Conservation (phyloP, 352 stramenopile genomes). For the Pythium apleroticum region DNA sequence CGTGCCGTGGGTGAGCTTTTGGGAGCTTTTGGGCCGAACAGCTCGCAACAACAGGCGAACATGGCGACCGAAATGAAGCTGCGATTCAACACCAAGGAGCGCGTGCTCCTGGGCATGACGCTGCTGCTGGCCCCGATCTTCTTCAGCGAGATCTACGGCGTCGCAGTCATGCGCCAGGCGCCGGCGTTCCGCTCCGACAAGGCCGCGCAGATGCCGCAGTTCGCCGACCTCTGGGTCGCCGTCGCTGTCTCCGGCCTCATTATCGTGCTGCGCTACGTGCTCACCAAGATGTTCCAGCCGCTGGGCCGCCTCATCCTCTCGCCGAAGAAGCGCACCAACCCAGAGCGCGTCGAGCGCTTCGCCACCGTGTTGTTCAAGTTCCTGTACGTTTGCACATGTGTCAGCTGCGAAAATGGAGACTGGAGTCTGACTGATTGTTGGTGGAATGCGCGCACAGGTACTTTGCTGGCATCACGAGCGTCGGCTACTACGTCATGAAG, state of each 20-base stretch:
- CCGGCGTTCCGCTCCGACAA: slow-evolving; percentile 31
- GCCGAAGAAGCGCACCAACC: slow-evolving; percentile 45
- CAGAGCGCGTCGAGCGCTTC: slow-evolving; percentile 60
- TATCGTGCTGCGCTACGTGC: slow-evolving; percentile 41
- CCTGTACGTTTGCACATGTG: slow-evolving; percentile 31
- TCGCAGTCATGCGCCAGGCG: slow-evolving; percentile 38
- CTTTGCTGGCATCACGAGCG: slow-evolving; percentile 49
- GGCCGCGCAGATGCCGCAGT: slow-evolving; percentile 41
- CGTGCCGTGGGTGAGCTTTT: not conserved
- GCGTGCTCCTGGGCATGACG: slow-evolving; percentile 56
- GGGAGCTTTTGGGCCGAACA: not conserved
- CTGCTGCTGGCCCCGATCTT: slow-evolving; percentile 63
- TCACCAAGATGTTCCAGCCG: slow-evolving; percentile 39
- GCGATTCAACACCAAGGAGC: slow-evolving; percentile 56
- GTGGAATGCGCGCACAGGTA: slow-evolving; percentile 40
- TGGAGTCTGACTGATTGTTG: too few species aligned
- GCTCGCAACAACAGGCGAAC: not conserved
- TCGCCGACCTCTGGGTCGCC: slow-evolving; percentile 38
- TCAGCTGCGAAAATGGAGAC: not conserved
- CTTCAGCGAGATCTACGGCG: slow-evolving; percentile 46
- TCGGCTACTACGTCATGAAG: slow-evolving; percentile 44
- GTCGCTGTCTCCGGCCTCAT: slow-evolving; percentile 38
- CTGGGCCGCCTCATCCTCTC: slow-evolving; percentile 46
- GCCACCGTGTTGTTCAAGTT: slow-evolving; percentile 72
- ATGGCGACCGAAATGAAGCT: slow-evolving; percentile 64